Evolutionary conservation across 768 basidiomycete genomes (phyloP).

Genomic region (Coprinopsis strossmayeri): DNA sequence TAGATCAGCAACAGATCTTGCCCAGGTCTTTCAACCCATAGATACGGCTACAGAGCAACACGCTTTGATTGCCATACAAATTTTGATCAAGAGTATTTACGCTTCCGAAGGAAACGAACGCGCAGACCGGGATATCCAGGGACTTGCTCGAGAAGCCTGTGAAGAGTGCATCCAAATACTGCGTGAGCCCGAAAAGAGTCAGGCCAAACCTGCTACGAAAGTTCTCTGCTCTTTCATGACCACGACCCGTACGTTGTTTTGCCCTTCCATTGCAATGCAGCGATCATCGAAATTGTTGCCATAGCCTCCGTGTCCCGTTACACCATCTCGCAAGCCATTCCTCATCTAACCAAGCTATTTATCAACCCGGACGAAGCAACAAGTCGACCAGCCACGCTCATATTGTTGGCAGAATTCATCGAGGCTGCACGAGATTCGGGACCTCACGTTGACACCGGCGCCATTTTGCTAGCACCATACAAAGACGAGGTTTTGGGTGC

Average conservation of each 20-base stretch:
- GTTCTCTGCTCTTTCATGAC: slow-evolving; percentile 70
- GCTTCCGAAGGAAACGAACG: slow-evolving; percentile 33
- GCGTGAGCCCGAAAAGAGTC: slow-evolving; percentile 88
- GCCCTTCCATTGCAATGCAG: neutral
- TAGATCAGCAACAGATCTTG: no score
- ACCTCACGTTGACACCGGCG: slow-evolving; percentile 13
- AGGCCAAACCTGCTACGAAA: slow-evolving; percentile 83
- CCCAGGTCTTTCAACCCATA: slow-evolving; percentile 87
- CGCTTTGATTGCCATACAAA: slow-evolving; percentile 65
- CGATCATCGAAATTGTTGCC: neutral
- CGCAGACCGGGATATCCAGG: slow-evolving; percentile 37
- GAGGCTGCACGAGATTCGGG: slow-evolving; percentile 44
- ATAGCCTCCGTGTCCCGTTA: slow-evolving; percentile 65
- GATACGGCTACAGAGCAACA: slow-evolving; percentile 68
- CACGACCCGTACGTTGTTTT: slow-evolving; percentile 60
- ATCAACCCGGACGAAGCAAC: slow-evolving; percentile 61
- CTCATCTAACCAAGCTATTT: slow-evolving; percentile 75
- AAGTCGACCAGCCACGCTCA: slow-evolving; percentile 59
- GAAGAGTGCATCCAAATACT: slow-evolving; percentile 76
- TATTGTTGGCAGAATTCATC: slow-evolving; percentile 62
- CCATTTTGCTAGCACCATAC: slow-evolving; percentile 38
- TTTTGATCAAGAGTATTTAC: slow-evolving; percentile 73
- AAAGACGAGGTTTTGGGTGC: slow-evolving; percentile 75
- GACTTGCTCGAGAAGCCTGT: slow-evolving; percentile 68
- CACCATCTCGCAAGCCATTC: slow-evolving; percentile 60